These are phyloP conservation scores for Pythium vanterpoolii DNA, from an alignment of 352 stramenopile genomes.

Conservation along the genomic window DNA sequence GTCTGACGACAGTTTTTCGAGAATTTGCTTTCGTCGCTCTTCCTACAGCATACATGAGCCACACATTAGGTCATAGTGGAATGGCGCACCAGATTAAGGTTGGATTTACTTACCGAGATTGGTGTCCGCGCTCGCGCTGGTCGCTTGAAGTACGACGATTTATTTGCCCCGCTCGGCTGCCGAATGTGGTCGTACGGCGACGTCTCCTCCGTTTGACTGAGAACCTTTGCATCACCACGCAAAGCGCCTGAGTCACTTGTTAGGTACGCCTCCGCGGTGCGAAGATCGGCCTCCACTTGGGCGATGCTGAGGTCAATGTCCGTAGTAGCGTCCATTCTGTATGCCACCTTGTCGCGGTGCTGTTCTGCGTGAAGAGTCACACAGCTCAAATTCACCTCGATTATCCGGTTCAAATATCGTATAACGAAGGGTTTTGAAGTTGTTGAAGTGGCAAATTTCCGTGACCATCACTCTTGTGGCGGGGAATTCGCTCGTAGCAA, in stretches of 20 bases:
- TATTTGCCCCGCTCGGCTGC: background rate
- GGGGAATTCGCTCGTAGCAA: background rate
- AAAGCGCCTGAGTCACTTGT: background rate
- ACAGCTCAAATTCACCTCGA: background rate
- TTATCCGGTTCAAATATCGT: background rate
- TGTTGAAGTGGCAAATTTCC: slow-evolving; percentile 33
- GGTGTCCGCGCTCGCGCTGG: background rate
- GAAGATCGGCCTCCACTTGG: slow-evolving; percentile 68
- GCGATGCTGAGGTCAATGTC: slow-evolving; percentile 38
- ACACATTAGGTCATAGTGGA: too few species aligned
- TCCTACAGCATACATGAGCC: slow-evolving; percentile 28
- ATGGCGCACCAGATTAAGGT: too few species aligned
- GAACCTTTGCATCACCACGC: background rate
- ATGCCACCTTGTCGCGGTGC: background rate
- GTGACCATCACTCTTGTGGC: slow-evolving; percentile 46
- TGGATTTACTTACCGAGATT: slow-evolving; percentile 12
- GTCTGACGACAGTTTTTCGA: slow-evolving; percentile 61
- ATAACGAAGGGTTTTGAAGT: slow-evolving; percentile 12
- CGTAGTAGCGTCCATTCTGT: background rate
- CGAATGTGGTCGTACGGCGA: slow-evolving; percentile 15
- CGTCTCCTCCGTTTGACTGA: background rate
- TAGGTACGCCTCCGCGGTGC: slow-evolving; percentile 58
- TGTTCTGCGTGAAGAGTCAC: slow-evolving; percentile 17
- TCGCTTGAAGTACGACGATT: slow-evolving; percentile 7
- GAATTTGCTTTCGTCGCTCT: slow-evolving; percentile 55